Percentiles rank a stretch among this genome's conserved stretches.
phyloP scores from a whole-genome alignment of 129 eudicot species.

The Helianthus tuberosus region DNA sequence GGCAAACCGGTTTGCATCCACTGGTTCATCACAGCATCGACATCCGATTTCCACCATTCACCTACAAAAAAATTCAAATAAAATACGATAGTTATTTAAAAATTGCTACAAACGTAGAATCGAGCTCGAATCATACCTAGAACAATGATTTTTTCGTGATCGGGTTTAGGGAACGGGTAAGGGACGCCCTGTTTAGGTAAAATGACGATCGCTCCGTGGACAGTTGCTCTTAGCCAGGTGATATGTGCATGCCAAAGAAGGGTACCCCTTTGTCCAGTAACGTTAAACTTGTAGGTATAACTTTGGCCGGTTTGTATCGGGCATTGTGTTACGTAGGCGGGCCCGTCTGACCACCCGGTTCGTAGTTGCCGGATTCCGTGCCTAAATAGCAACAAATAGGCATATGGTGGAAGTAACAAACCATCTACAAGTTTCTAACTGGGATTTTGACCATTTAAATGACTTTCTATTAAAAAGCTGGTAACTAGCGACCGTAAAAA shows the following conservation, averaged over 20 bases:
- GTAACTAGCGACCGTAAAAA: too few species aligned
- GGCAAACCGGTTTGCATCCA: conserved; percentile 60
- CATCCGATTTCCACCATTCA: conserved; percentile 94
- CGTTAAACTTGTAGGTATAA: conserved; percentile 67
- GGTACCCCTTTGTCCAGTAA: conserved; percentile 85
- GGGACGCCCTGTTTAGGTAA: conserved; percentile 65
- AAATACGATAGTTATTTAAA: background rate
- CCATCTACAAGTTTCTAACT: too few species aligned
- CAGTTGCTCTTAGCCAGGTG: conserved; percentile 75
- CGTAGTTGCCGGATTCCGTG: conserved; percentile 81
- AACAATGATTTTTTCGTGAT: conserved; percentile 57
- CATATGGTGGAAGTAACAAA: background rate
- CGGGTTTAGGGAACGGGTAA: conserved; percentile 84
- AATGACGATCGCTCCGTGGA: conserved; percentile 80
- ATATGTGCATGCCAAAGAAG: conserved; percentile 92
- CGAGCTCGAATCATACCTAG: conserved; percentile 42
- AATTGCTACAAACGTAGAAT: background rate
- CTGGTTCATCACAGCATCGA: conserved; percentile 64
- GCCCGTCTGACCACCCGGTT: conserved; percentile 91
- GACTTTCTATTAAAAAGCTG: too few species aligned
- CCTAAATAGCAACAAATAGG: conserved; percentile 37
- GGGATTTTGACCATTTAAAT: too few species aligned
- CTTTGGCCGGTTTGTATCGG: conserved; percentile 81
- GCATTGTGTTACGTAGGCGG: conserved; percentile 78
- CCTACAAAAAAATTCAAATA: conserved; percentile 34